These are phyloP conservation scores for Rhizopus sp. DNA, from an alignment of 371 early-diverging fungal genomes.

Conservation along the genomic window DNA sequence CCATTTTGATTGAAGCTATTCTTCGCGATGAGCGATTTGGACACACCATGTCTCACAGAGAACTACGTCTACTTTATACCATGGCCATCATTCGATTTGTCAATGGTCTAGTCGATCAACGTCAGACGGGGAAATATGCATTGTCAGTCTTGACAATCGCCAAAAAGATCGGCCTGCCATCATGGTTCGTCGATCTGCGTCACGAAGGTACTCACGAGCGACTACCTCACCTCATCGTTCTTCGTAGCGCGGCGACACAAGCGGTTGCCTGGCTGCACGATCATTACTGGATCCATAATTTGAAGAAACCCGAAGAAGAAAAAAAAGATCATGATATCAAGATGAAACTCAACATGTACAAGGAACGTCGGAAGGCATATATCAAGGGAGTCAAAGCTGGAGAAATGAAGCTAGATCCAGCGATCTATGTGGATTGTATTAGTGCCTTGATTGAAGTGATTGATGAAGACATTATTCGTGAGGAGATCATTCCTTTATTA, in stretches of 20 bases:
- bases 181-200: conserved; percentile 69
- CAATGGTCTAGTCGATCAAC: conserved; percentile 68
- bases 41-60: conserved; percentile 46
- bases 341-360: conserved; percentile 34
- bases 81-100: conserved; percentile 63
- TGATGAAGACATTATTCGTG: conserved; percentile 11
- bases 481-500: conserved; percentile 36
- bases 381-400: conserved; percentile 22
- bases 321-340: conserved; percentile 19
- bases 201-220: conserved; percentile 71
- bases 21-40: conserved; percentile 48
- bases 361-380: conserved; percentile 38
- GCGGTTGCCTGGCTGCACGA: conserved; percentile 56
- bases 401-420: conserved; percentile 6
- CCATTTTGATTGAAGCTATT: conserved; percentile 54
- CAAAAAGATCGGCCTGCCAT: conserved; percentile 55
- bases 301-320: conserved; percentile 10
- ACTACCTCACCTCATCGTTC: conserved; percentile 57
- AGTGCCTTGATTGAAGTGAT: conserved; percentile 15
- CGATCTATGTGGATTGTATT: conserved; percentile 17
- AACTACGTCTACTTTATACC: conserved; percentile 59
- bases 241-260: conserved; percentile 56
- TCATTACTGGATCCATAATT: conserved; percentile 42
- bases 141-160: conserved; percentile 58
- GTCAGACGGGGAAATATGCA: conserved; percentile 54